phyloP scores from a whole-genome alignment of 805 yeast species.

The Pichia californica region DNA sequence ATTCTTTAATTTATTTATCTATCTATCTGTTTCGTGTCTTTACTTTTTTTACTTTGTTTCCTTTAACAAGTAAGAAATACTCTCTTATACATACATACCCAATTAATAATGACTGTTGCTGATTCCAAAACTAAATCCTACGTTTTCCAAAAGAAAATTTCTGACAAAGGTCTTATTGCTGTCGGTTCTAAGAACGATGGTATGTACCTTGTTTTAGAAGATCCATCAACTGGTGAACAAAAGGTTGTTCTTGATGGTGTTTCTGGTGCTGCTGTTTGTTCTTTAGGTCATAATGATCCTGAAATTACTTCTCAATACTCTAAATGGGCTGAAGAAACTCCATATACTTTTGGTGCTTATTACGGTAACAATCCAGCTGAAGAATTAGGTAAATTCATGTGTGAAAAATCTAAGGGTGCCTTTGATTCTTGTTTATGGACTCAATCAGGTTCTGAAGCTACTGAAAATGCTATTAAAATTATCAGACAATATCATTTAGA shows the following conservation, averaged over 20 bases:
- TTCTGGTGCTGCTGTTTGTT: slow-evolving; percentile 47
- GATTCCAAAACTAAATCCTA: slow-evolving; percentile 24
- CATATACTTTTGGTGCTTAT: slow-evolving; percentile 30
- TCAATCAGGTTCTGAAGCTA: slow-evolving; percentile 74
- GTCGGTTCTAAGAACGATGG: slow-evolving; percentile 41
- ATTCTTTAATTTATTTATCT: too few species aligned
- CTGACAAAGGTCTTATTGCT: slow-evolving; percentile 32
- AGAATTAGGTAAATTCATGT: slow-evolving; percentile 36
- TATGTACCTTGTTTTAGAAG: slow-evolving; percentile 33
- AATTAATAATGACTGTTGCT: slow-evolving; percentile 13
- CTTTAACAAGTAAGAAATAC: too few species aligned
- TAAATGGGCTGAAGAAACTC: slow-evolving; percentile 27
- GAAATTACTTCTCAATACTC: slow-evolving; percentile 32
- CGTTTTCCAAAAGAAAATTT: slow-evolving; percentile 38
- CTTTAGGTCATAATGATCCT: slow-evolving; percentile 37
- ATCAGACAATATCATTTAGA: slow-evolving; percentile 45
- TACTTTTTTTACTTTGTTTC: too few species aligned
- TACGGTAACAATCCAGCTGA: slow-evolving; percentile 36
- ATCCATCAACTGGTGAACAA: slow-evolving; percentile 33
- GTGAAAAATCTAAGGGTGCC: slow-evolving; percentile 32
- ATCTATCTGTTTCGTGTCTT: too few species aligned
- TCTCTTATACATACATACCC: too few species aligned
- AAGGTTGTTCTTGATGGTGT: slow-evolving; percentile 33
- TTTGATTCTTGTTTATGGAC: slow-evolving; percentile 40
- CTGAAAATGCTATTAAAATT: slow-evolving; percentile 72